These are phyloP conservation scores for Alternaria metachromatica DNA, from an alignment of 2,329 filamentous ascomycete genomes.

Conservation along the genomic window DNA sequence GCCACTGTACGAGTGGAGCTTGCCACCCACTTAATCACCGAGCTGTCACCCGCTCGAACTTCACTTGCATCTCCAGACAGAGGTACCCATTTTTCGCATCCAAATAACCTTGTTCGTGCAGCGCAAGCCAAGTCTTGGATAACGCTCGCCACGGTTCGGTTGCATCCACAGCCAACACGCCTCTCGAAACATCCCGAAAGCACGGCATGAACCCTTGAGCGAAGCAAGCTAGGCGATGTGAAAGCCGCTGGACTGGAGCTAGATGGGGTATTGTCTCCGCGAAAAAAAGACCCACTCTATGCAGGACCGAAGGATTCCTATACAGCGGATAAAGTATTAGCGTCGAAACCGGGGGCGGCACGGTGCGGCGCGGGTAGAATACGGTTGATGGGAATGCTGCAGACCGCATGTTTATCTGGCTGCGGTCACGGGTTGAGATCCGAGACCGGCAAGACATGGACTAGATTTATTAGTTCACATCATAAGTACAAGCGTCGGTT, in stretches of 20 bases:
- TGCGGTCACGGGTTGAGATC: background rate
- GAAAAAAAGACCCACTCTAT: background rate
- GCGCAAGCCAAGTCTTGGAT: background rate
- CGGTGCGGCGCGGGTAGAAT: background rate
- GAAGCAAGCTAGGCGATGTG: background rate
- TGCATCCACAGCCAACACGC: background rate
- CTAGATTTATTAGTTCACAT: background rate
- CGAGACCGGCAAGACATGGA: background rate
- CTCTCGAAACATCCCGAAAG: background rate
- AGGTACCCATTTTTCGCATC: background rate
- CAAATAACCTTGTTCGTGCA: background rate
- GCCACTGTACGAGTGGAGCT: background rate
- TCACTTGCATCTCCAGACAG: background rate
- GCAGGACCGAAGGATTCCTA: background rate
- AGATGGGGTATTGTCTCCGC: background rate
- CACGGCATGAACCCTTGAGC: background rate
- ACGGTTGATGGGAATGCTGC: background rate
- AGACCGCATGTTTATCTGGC: background rate
- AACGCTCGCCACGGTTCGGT: background rate
- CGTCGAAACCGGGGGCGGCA: background rate
- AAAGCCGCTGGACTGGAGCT: background rate
- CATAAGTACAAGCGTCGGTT: background rate
- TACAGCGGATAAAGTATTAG: background rate
- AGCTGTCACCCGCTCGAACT: background rate
- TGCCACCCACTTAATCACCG: background rate